Evolutionary conservation across 2,329 filamentous ascomycete genomes (phyloP).

Genomic region (Cladosporium sp.): DNA sequence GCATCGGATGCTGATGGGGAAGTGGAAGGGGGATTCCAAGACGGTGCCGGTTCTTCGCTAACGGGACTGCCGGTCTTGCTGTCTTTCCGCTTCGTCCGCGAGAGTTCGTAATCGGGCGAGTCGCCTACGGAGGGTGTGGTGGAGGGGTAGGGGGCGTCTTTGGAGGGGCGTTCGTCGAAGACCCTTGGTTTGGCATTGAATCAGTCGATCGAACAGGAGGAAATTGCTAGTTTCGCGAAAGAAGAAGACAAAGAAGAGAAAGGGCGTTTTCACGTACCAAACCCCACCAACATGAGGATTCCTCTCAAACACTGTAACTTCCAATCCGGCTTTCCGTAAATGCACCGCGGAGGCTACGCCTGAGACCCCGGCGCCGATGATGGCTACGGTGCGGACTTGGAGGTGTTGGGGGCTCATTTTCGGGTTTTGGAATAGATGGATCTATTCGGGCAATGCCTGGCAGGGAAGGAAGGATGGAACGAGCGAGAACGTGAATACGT

Average conservation of each 20-base stretch:
- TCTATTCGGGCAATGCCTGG: background rate
- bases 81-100: background rate
- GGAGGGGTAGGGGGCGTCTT: conserved; percentile 46
- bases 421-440: background rate
- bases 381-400: conserved; percentile 32
- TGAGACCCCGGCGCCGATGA: conserved; percentile 51
- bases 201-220: background rate
- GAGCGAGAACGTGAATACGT: too few species aligned
- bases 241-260: background rate
- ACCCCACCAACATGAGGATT: conserved; percentile 50
- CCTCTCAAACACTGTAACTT: conserved; percentile 53
- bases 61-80: conserved; percentile 2
- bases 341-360: conserved; percentile 46
- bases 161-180: conserved; percentile 45
- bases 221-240: too few species aligned
- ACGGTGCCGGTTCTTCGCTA: background rate
- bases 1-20: background rate
- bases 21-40: background rate
- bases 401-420: background rate
- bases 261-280: conserved; percentile 39
- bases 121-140: conserved; percentile 33
- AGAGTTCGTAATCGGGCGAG: conserved; percentile 22
- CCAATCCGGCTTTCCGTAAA: conserved; percentile 40
- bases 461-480: too few species aligned
- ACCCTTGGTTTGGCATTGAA: conserved; percentile 35